phyloP scores from a whole-genome alignment of 495 filamentous ascomycete genomes.

The Aspergillus baeticus region DNA sequence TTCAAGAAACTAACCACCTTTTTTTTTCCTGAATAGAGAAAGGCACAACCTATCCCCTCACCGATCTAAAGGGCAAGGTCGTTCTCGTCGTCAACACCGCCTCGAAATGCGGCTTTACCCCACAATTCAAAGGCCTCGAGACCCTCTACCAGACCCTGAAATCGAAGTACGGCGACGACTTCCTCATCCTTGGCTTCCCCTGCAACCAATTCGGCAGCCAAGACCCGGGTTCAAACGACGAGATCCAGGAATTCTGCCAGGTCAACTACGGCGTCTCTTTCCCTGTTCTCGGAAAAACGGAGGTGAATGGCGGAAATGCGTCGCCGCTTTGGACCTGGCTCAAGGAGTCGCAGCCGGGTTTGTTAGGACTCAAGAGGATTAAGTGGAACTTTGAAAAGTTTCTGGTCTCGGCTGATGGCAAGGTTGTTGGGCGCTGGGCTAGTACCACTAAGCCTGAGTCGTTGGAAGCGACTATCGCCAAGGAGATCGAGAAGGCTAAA shows the following conservation, averaged over 20 bases:
- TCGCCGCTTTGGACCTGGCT: constrained; percentile 84
- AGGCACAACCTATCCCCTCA: constrained; percentile 67
- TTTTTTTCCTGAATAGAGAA: constrained; percentile 56
- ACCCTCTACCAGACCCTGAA: constrained; percentile 79
- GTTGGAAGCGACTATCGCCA: constrained; percentile 69
- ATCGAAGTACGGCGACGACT: constrained; percentile 65
- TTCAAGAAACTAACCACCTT: constrained; percentile 6
- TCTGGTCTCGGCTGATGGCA: constrained; percentile 78
- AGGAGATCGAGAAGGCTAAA: constrained; percentile 62
- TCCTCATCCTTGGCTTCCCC: constrained; percentile 90
- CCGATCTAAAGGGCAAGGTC: constrained; percentile 78
- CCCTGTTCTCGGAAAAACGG: constrained; percentile 84
- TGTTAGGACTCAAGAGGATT: constrained; percentile 81
- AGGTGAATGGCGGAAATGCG: constrained; percentile 86
- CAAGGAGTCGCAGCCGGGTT: constrained; percentile 79
- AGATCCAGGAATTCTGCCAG: constrained; percentile 91
- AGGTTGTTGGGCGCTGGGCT: constrained; percentile 79
- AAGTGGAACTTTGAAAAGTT: constrained; percentile 99
- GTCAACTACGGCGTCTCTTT: constrained; percentile 95
- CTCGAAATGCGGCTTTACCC: constrained; percentile 97
- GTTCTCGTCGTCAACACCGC: constrained; percentile 97
- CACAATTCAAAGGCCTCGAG: constrained; percentile 92
- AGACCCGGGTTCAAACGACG: constrained; percentile 84
- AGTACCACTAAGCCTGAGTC: constrained; percentile 81
- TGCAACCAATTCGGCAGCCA: constrained; percentile 97